These are phyloP conservation scores for Petunia axillaris DNA, from an alignment of 257 asterid species.

Conservation along the genomic window DNA sequence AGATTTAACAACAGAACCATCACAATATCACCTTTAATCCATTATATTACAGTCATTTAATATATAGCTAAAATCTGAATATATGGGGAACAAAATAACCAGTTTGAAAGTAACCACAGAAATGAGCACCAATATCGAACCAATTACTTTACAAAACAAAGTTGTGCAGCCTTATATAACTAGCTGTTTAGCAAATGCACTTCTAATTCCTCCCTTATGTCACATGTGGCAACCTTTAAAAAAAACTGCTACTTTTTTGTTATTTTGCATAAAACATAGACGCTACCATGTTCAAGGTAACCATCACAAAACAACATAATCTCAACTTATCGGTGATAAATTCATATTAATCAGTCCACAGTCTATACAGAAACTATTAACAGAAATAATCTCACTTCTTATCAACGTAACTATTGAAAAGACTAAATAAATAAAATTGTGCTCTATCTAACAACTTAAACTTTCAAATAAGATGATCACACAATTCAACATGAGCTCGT, in stretches of 20 bases:
- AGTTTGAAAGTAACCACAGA: not conserved
- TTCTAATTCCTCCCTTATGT: constrained; percentile 6
- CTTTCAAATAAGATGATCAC: no score
- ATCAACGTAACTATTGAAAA: not conserved
- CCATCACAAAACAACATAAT: not conserved
- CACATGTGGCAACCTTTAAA: not conserved
- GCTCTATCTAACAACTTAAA: no score
- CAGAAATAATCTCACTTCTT: not conserved
- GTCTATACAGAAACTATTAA: not conserved
- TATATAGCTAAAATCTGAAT: not conserved
- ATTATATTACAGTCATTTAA: not conserved
- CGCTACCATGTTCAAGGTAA: not conserved
- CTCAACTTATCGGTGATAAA: not conserved
- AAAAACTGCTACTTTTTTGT: not conserved
- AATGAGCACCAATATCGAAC: constrained; percentile 12
- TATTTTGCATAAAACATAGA: not conserved
- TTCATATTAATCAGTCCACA: not conserved
- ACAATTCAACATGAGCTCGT: not conserved
- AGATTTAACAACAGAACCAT: not conserved
- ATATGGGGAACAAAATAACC: not conserved
- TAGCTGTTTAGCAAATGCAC: not conserved
- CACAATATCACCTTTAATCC: not conserved
- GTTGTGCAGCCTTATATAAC: not conserved
- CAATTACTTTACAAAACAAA: not conserved
- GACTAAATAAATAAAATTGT: no score